Percentiles rank a stretch among this genome's conserved stretches.
phyloP scores from a whole-genome alignment of 2,329 filamentous ascomycete species.

The Harringtonia lauricola region DNA sequence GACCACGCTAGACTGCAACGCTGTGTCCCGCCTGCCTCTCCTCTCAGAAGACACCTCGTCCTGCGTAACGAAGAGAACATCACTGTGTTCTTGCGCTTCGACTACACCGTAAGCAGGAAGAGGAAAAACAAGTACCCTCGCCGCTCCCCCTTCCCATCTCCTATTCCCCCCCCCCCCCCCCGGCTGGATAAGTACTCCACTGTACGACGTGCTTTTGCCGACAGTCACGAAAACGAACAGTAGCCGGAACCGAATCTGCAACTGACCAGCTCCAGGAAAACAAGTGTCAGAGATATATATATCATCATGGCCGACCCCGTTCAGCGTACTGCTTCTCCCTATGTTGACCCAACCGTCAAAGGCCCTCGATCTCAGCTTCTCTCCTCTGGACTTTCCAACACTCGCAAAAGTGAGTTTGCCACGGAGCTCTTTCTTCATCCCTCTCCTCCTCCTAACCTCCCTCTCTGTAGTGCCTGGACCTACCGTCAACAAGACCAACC shows the following conservation, averaged over 20 bases:
- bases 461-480: slow-evolving; percentile 36
- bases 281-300: slow-evolving; percentile 8
- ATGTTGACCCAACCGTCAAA: slow-evolving; percentile 31
- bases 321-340: slow-evolving; percentile 31
- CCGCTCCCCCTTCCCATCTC: neutral
- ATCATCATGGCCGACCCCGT: slow-evolving; percentile 29
- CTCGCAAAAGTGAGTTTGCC: slow-evolving; percentile 22
- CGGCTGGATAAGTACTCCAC: neutral
- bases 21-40: neutral
- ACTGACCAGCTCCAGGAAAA: too few relatives aligned
- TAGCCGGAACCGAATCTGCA: neutral
- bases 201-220: neutral
- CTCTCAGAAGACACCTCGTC: neutral
- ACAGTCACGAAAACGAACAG: neutral
- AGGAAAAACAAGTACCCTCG: neutral
- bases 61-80: neutral
- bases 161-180: neutral
- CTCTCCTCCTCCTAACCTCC: slow-evolving; percentile 10
- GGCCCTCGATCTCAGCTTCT: slow-evolving; percentile 30
- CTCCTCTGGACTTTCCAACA: slow-evolving; percentile 17
- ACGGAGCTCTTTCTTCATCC: slow-evolving; percentile 12
- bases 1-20: neutral
- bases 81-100: neutral
- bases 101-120: slow-evolving; percentile 1
- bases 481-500: slow-evolving; percentile 79